Evolutionary conservation across 257 asterid species (phyloP), one percentile per base, ranked within the genome.

Genomic region (Solanum pinnatisectum): DNA sequence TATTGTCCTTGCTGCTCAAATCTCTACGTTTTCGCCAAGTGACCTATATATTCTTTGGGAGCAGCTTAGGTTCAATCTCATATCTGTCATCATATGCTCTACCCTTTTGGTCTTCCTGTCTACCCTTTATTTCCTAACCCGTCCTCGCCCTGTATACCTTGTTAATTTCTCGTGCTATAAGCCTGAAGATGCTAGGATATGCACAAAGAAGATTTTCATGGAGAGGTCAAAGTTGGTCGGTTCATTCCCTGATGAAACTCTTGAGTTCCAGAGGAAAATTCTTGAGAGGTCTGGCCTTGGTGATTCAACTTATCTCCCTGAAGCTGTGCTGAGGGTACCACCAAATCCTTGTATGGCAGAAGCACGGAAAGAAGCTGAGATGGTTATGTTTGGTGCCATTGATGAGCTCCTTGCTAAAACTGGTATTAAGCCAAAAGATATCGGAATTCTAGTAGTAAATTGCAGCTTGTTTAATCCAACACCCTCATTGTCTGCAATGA

Each of bases 391-490:
- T 88, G 91, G 91, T 5, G 91, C 91, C 36, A 87, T 87, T 25
- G 90, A 87, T 23, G 90, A 87, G 73, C 90, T 90, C 42, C 88
- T 90, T 44, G 84, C 88, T 8, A 90, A 90, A 70, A 90, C 91
- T 20, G 23, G 86, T 27, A 1, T 90, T 52, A 91, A 88, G 82
- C 88, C 91, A 15, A 91, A 91, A 76, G 92, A 91, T 63, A 89
- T 91, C 25, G 92, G 91, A 46, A 91, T 91, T 60, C 87, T 91
- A 84, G 76, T 91, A 4, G 93, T 91, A 82, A 91, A 91, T 60
- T 91, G 93, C 46, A 89, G 93, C 60, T 88, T 91, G 44, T 91
- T 91, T 84, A 89, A 89, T 39, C 92, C 91, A 4, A 88, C 93
- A 1, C 93, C 93, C 5, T 91, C 93, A 8, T 87, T 91, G 30